Evolutionary conservation across 1,139 yeast species (phyloP).

Genomic region (Pichia sp.): DNA sequence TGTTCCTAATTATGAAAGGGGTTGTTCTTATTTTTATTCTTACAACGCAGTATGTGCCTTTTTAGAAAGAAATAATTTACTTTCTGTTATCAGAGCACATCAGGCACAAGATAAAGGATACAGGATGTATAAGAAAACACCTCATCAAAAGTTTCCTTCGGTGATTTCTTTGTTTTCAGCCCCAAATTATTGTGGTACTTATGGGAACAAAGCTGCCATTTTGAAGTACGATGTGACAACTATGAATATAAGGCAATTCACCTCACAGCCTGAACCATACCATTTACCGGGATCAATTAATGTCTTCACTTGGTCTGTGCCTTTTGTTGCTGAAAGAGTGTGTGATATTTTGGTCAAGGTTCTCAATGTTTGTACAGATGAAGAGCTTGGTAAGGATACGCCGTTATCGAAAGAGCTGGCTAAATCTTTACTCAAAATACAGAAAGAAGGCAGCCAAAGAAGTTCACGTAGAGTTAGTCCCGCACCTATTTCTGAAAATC

Average conservation of each 20-base stretch:
- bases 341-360: constrained; percentile 91
- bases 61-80: constrained; percentile 66
- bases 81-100: constrained; percentile 88
- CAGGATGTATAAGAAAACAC: constrained; percentile 84
- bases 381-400: constrained; percentile 77
- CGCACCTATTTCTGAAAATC: not conserved
- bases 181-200: constrained; percentile 89
- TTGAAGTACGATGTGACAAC: constrained; percentile 85
- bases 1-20: constrained; percentile 69
- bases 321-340: constrained; percentile 95
- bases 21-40: constrained; percentile 88
- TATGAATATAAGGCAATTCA: constrained; percentile 93
- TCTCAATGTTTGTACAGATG: constrained; percentile 89
- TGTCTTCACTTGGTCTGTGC: constrained; percentile 95
- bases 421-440: constrained; percentile 13
- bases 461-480: constrained; percentile 1
- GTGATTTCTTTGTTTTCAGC: constrained; percentile 91
- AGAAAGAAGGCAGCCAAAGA: constrained; percentile 2
- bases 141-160: constrained; percentile 86
- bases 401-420: constrained; percentile 31
- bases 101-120: constrained; percentile 98
- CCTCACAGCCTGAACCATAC: constrained; percentile 90
- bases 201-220: constrained; percentile 94
- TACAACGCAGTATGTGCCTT: constrained; percentile 80
- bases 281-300: constrained; percentile 98